Conservation (phyloP, 1,139 yeast genomes). For the Yamadazyma atlantica region DNA sequence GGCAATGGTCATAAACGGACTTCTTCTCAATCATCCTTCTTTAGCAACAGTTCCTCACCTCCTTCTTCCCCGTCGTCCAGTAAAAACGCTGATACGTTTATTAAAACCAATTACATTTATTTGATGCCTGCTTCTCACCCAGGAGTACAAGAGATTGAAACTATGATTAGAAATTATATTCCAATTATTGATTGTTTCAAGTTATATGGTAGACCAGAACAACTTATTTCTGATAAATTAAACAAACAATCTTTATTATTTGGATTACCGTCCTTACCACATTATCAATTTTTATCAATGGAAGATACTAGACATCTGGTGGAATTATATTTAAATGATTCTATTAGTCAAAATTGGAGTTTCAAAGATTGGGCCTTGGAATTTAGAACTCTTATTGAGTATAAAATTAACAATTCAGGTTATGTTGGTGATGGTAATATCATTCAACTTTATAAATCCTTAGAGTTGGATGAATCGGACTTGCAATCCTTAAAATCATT, state of each 20-base stretch:
- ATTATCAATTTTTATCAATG: slow-evolving; percentile 46
- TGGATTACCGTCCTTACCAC: slow-evolving; percentile 59
- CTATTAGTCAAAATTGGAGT: slow-evolving; percentile 36
- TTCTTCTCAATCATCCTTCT: slow-evolving; percentile 20
- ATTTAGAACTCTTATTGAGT: slow-evolving; percentile 43
- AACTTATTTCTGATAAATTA: slow-evolving; percentile 46
- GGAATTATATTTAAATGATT: slow-evolving; percentile 26
- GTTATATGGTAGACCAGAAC: slow-evolving; percentile 56
- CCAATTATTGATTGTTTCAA: slow-evolving; percentile 55
- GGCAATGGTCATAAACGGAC: slow-evolving; percentile 20
- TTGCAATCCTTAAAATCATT: slow-evolving; percentile 14
- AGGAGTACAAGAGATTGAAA: slow-evolving; percentile 55
- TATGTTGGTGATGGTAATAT: slow-evolving; percentile 37
- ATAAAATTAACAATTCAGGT: slow-evolving; percentile 16
- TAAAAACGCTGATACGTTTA: slow-evolving; percentile 25
- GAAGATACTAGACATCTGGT: slow-evolving; percentile 39
- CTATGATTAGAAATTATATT: slow-evolving; percentile 53
- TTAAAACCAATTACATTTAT: slow-evolving; percentile 38
- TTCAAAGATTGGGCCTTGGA: slow-evolving; percentile 21
- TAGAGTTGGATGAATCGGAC: slow-evolving; percentile 17
- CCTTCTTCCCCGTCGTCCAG: slow-evolving; percentile 15
- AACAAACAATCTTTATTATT: slow-evolving; percentile 48
- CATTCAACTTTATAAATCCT: slow-evolving; percentile 26
- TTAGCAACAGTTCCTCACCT: slow-evolving; percentile 18
- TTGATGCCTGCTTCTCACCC: slow-evolving; percentile 57